Base-by-base conservation (phyloP, 306 rosid genomes). In the Acmispon strigosus region DNA sequence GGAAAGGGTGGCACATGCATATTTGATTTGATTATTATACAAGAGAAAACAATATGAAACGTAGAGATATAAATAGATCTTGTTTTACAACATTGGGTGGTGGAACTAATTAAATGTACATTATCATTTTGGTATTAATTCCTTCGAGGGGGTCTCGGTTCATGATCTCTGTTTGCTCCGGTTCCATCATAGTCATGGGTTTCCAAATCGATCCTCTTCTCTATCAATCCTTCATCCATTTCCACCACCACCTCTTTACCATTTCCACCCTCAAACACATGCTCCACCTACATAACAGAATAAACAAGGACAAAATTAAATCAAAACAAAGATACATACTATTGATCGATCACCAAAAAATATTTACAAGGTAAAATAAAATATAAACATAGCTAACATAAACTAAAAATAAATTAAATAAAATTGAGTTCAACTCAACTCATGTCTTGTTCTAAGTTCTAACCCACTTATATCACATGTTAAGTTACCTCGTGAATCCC, bases 131-230 rank as follows among this genome's bases (percentile, higher is more conserved):
- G 58, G 58, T 70, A 29, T 67, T 34, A 83, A 75, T 2, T 27
- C 22, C 47, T 44, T 75, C 79, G 70, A 41, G 84, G 84, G 62
- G 87, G 15, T 67, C 76, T 83, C 6, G 87, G 87, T 0, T 83
- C 84, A 62, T 83, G 87, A 72, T 79, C 84, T 55, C 7, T 72
- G 43, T 83, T 83, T 19, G 87, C 84, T 36, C 84, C 87, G 0
- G 87, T 79, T 3, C 87, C 87, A 48, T 43, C 87, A 62, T 83
- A 83, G 55, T 83, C 87, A 51, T 76, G 77, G 1, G 57, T 79
- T 72, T 83, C 82, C 62, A 76, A 72, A 62, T 76, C 68, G 8
- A 76, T 41, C 69, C 87, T 83, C 50, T 84, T 72, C 58, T 78
- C 65, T 5, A 8, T 15, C 0, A 63, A 50, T 63, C 3, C 52